These are phyloP conservation scores for Annulohypoxylon bovei DNA, from an alignment of 495 filamentous ascomycete species.

Conservation along the genomic window DNA sequence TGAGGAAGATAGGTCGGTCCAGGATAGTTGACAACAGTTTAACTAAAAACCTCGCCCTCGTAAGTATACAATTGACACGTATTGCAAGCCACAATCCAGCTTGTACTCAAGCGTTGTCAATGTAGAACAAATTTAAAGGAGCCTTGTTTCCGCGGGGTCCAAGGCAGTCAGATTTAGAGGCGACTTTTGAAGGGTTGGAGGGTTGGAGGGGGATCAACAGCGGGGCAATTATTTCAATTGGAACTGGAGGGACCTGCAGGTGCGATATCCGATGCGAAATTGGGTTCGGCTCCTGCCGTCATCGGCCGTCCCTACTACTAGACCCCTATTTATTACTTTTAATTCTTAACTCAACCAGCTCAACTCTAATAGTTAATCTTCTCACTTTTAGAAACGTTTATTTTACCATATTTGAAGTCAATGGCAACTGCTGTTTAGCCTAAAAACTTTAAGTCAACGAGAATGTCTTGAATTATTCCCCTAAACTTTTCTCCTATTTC, in stretches of 20 bases:
- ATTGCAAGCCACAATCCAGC: not conserved
- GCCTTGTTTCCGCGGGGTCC: constrained; percentile 12
- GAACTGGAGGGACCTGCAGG: not conserved
- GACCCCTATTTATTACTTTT: not conserved
- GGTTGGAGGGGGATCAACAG: constrained; percentile 2
- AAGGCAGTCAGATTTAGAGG: not conserved
- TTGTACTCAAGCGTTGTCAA: not conserved
- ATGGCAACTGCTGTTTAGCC: not conserved
- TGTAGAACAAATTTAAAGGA: constrained; percentile 1
- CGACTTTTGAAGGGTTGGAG: not conserved
- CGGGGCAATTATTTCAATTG: constrained; percentile 1
- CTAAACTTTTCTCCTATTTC: constrained; percentile 20
- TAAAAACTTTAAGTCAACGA: not conserved
- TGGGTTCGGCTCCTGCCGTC: not conserved
- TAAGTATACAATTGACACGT: constrained; percentile 10
- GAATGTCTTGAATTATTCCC: not conserved
- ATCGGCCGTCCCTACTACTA: too few relatives aligned
- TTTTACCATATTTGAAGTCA: too few relatives aligned
- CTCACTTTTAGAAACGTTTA: not conserved
- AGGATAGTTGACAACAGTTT: not conserved
- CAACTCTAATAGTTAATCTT: not conserved
- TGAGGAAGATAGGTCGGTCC: not conserved
- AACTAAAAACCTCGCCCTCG: not conserved
- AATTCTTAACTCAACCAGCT: too few relatives aligned
- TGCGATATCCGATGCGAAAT: not conserved